Conservation (phyloP, 345 rosid genomes). For the Geranium brycei region DNA sequence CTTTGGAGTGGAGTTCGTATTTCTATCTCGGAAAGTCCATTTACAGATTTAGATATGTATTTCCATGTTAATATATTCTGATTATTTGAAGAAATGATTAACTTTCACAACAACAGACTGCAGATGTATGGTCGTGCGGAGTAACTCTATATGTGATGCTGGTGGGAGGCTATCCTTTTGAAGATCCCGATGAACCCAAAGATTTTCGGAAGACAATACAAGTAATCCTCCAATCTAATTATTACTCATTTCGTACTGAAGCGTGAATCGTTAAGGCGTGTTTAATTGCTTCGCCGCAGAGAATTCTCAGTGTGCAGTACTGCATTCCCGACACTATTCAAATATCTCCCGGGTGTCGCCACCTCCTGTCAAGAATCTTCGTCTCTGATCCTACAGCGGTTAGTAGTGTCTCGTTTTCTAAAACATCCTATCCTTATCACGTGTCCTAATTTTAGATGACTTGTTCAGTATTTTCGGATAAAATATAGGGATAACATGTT, state of each 20-base stretch:
- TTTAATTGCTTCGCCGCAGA: constrained; percentile 27
- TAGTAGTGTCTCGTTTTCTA: constrained; percentile 10
- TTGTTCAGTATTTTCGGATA: no score
- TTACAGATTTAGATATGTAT: not conserved
- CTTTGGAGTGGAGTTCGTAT: not conserved
- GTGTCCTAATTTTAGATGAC: not conserved
- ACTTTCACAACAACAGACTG: constrained; percentile 40
- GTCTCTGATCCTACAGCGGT: constrained; percentile 70
- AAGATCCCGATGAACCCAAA: constrained; percentile 88
- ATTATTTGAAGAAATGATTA: not conserved
- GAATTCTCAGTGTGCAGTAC: constrained; percentile 78
- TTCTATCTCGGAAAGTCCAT: not conserved
- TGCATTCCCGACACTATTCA: constrained; percentile 62
- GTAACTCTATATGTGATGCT: constrained; percentile 90
- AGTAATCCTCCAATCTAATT: constrained; percentile 18
- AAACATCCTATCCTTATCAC: not conserved
- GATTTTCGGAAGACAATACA: constrained; percentile 79
- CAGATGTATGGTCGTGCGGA: constrained; percentile 98
- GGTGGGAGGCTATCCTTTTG: constrained; percentile 91
- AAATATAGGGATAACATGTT: no score
- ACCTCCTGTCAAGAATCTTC: constrained; percentile 76
- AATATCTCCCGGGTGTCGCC: constrained; percentile 66
- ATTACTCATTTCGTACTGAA: not conserved
- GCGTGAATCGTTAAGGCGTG: not conserved
- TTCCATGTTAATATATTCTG: not conserved